Conservation (phyloP, 331 rosid genomes). For the Malus hybrid region DNA sequence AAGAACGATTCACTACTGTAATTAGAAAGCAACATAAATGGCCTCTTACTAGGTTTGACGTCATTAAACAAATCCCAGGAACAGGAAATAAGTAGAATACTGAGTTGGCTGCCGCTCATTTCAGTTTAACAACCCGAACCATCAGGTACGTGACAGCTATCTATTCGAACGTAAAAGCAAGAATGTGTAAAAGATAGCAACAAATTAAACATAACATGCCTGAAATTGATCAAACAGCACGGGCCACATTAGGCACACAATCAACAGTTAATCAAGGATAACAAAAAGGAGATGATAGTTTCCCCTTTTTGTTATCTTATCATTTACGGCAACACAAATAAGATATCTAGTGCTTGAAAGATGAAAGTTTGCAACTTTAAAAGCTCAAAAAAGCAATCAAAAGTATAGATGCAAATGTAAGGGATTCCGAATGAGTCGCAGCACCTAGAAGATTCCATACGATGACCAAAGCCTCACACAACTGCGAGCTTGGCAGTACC, state of each 20-base stretch:
- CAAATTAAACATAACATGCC: background rate
- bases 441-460: background rate
- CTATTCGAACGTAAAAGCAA: background rate
- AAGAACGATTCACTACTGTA: background rate
- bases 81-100: no score
- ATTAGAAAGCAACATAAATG: background rate
- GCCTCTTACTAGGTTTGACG: background rate
- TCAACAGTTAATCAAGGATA: background rate
- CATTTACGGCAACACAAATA: background rate
- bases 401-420: background rate
- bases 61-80: background rate
- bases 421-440: background rate
- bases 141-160: no score
- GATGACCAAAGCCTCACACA: background rate
- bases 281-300: background rate
- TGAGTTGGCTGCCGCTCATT: background rate
- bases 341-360: background rate
- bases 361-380: background rate
- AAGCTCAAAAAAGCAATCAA: background rate
- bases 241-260: no score
- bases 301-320: background rate
- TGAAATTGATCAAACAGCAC: no score
- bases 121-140: no score
- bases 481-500: background rate
- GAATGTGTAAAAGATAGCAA: background rate